phyloP scores from a whole-genome alignment of 129 eudicot genomes.

The Lonicera japonica region DNA sequence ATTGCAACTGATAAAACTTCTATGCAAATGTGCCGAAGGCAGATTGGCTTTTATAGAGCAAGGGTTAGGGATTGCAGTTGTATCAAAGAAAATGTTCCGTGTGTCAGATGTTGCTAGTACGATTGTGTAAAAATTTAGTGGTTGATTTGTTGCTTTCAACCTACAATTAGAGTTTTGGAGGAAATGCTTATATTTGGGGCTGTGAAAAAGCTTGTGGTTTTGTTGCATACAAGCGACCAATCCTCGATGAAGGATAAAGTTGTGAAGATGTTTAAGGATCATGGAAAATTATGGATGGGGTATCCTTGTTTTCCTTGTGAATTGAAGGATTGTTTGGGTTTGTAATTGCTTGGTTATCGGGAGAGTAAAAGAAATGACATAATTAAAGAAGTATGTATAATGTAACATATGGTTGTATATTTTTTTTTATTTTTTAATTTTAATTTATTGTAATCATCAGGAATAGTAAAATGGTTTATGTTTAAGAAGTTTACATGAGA shows the following conservation, averaged over 20 bases:
- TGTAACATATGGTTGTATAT: too few relatives aligned
- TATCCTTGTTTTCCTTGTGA: conserved; percentile 68
- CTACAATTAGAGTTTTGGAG: conserved; percentile 66
- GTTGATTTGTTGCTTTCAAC: conserved; percentile 49
- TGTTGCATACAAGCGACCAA: conserved; percentile 52
- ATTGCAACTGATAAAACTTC: conserved; percentile 39
- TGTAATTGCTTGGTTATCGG: background rate
- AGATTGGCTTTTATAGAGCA: conserved; percentile 71
- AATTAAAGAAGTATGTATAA: too few relatives aligned
- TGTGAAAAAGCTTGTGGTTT: conserved; percentile 57
- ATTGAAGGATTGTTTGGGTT: conserved; percentile 49
- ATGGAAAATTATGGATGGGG: conserved; percentile 56
- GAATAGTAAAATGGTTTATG: too few relatives aligned
- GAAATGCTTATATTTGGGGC: conserved; percentile 60
- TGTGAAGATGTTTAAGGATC: conserved; percentile 50
- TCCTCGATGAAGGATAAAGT: conserved; percentile 55
- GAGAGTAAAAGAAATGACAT: background rate
- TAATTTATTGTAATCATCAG: too few relatives aligned
- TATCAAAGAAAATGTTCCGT: conserved; percentile 52
- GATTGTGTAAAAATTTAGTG: conserved; percentile 57
- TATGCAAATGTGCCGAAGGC: conserved; percentile 77
- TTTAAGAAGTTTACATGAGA: too few relatives aligned
- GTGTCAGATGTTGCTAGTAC: conserved; percentile 42
- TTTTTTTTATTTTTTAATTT: too few relatives aligned
- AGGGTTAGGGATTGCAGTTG: conserved; percentile 42